Conservation (phyloP, 2,329 filamentous ascomycete genomes). For the Chrysosporium queenslandicum region DNA sequence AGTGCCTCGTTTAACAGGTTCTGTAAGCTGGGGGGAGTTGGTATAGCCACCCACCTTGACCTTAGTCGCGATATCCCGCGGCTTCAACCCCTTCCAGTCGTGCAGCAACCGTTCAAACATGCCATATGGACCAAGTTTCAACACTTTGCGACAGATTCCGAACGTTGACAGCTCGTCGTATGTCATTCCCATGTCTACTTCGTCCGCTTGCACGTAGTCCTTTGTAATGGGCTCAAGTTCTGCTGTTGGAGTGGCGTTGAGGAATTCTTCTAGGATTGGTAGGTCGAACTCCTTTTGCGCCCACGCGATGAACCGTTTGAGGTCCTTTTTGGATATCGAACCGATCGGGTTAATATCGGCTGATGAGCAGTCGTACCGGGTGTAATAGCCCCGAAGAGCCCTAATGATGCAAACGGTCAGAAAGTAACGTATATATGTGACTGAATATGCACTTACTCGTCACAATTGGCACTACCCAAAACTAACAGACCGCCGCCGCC, state of each 20-base stretch:
- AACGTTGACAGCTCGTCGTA: slow-evolving; percentile 46
- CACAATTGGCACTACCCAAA: slow-evolving; percentile 51
- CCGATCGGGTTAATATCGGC: slow-evolving; percentile 49
- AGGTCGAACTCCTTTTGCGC: slow-evolving; percentile 50
- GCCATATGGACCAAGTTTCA: slow-evolving; percentile 43
- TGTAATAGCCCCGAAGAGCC: slow-evolving; percentile 43
- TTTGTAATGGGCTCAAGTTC: slow-evolving; percentile 56
- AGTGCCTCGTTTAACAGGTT: not conserved
- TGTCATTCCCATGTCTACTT: slow-evolving; percentile 42
- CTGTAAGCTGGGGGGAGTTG: too few relatives aligned
- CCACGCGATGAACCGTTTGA: slow-evolving; percentile 59
- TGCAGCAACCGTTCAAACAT: slow-evolving; percentile 44
- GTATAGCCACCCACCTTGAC: slow-evolving; percentile 23
- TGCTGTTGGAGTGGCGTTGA: slow-evolving; percentile 51
- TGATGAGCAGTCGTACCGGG: slow-evolving; percentile 54
- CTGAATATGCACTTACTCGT: slow-evolving; percentile 12
- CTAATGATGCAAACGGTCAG: not conserved
- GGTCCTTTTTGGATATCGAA: slow-evolving; percentile 52
- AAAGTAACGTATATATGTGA: too few relatives aligned
- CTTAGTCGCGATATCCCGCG: slow-evolving; percentile 34
- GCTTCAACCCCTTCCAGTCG: slow-evolving; percentile 33
- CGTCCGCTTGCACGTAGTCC: slow-evolving; percentile 47
- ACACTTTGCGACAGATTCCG: slow-evolving; percentile 42
- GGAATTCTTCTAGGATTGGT: slow-evolving; percentile 45
- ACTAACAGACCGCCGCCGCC: slow-evolving; percentile 51